phyloP scores from a whole-genome alignment of 139 green algal species.

The Chlorella sorokiniana region DNA sequence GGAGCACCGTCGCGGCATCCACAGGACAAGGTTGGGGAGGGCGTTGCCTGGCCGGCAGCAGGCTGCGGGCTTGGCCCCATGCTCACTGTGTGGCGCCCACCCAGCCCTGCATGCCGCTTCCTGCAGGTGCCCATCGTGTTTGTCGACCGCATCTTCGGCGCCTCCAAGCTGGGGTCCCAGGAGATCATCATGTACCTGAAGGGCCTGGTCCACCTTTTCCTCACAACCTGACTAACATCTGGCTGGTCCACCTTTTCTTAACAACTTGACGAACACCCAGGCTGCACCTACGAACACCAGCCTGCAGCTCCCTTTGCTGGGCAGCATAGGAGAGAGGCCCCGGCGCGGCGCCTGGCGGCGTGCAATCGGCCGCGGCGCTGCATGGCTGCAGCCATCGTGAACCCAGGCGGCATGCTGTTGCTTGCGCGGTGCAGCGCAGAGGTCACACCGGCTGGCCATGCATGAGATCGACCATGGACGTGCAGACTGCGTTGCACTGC shows the following conservation, averaged over 20 bases:
- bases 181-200: slow-evolving; percentile 90
- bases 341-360: too few species aligned
- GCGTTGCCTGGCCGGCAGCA: neutral
- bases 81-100: neutral
- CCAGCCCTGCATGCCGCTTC: neutral
- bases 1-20: too few species aligned
- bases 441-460: too few species aligned
- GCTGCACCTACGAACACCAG: too few species aligned
- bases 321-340: too few species aligned
- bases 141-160: slow-evolving; percentile 95
- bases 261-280: too few species aligned
- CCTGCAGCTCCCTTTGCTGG: neutral
- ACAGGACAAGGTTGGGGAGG: too few species aligned
- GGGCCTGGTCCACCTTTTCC: slow-evolving; percentile 85
- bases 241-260: too few species aligned
- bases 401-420: too few species aligned
- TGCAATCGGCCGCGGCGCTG: neutral
- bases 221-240: slow-evolving; percentile 74
- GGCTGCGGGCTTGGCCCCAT: neutral
- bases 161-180: slow-evolving; percentile 87
- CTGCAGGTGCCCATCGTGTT: slow-evolving; percentile 88
- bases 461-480: too few species aligned
- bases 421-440: too few species aligned
- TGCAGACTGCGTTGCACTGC: too few species aligned
- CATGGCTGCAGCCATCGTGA: neutral